Evolutionary conservation across 805 yeast species (phyloP), one percentile per base, ranked within the genome.

Genomic region (Myxozyma neglecta): DNA sequence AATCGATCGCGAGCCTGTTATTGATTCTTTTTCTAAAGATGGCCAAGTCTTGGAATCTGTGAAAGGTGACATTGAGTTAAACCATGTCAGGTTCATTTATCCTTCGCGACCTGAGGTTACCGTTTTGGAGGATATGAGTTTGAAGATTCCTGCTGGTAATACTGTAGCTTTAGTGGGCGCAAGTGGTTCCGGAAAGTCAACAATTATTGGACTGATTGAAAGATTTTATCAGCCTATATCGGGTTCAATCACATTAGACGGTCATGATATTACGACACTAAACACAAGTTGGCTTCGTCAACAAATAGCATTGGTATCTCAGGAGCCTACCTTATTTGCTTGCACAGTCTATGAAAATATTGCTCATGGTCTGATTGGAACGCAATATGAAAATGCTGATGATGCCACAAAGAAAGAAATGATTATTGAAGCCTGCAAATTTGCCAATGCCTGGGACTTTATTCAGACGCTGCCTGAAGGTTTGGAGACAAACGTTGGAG

Each of bases 131-230:
- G 57, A 70, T 55, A 57, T 72, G 53, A 56, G 57, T 42, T 68
- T 72, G 37, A 53, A 52, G 6, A 50, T 71, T 83, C 90, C 90
- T 3, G 87, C 92, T 2, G 97, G 97, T 9, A 73, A 84, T 67
- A 89, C 88, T 69, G 92, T 90, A 43, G 97, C 97, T 11, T 83
- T 90, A 67, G 97, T 90, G 18, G 97, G 97, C 1, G 86, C 96
- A 92, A 1, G 85, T 89, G 20, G 97, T 8, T 67, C 71, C 9
- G 90, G 47, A 73, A 78, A 5, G 46, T 62, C 68, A 39, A 68
- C 70, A 0, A 78, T 85, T 13, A 76, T 85, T 3, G 87, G 84
- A 66, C 72, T 85, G 20, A 73, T 85, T 40, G 75, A 85, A 63
- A 75, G 88, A 48, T 84, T 83, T 68, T 85, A 85, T 69, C 84